phyloP scores from a whole-genome alignment of 2,329 filamentous ascomycete genomes.

The Calonectria pauciramosa region DNA sequence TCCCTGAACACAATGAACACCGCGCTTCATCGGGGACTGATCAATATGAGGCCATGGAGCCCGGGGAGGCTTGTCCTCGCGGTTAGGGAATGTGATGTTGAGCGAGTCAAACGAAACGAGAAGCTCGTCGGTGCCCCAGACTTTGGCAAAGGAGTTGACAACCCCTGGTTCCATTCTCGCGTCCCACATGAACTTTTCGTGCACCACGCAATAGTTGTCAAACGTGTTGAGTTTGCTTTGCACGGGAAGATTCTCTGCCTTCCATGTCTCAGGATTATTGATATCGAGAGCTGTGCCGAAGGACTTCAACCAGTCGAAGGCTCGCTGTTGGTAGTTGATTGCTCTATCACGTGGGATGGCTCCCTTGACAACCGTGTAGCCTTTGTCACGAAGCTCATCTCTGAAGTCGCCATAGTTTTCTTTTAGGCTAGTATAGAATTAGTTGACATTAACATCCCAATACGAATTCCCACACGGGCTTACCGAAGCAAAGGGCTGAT shows the following conservation, averaged over 20 bases:
- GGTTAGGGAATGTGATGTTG: slow-evolving; percentile 14
- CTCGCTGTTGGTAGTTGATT: background rate
- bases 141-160: background rate
- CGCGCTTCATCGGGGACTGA: slow-evolving; percentile 4
- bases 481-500: background rate
- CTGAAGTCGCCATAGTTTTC: background rate
- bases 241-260: background rate
- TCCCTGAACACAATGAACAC: slow-evolving; percentile 3
- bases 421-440: background rate
- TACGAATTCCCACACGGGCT: background rate
- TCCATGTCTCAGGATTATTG: background rate
- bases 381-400: slow-evolving; percentile 1
- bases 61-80: background rate
- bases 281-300: background rate
- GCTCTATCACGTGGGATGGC: background rate
- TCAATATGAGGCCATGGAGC: slow-evolving; percentile 7
- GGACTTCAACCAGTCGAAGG: slow-evolving; percentile 1
- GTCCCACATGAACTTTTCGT: slow-evolving; percentile 18
- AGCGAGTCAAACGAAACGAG: slow-evolving; percentile 4
- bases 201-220: background rate
- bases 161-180: slow-evolving; percentile 13
- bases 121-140: slow-evolving; percentile 12
- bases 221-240: slow-evolving; percentile 10
- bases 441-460: background rate
- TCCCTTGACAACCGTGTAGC: background rate